phyloP scores from a whole-genome alignment of 768 basidiomycete genomes.

The Boletus reticulatus region DNA sequence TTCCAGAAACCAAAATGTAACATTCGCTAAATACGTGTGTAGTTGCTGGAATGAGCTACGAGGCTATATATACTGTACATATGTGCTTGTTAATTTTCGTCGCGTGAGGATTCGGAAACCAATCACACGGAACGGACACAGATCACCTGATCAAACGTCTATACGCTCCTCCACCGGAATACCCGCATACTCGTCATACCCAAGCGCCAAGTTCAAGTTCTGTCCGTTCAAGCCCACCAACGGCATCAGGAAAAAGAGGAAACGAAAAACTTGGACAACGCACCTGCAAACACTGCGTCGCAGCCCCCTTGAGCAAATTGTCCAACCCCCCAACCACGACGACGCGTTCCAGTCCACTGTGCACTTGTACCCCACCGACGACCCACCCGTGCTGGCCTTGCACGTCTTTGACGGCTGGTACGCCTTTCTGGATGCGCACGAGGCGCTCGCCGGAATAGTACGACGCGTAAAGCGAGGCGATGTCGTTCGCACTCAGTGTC shows the following conservation, averaged over 20 bases:
- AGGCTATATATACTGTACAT: not conserved
- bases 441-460: slow-evolving; percentile 77
- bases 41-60: not conserved
- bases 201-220: slow-evolving; percentile 90
- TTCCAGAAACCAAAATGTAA: no score
- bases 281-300: slow-evolving; percentile 97
- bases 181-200: slow-evolving; percentile 81
- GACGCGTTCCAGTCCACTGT: slow-evolving; percentile 82
- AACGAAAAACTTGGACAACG: slow-evolving; percentile 22
- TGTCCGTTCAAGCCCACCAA: slow-evolving; percentile 24
- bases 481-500: slow-evolving; percentile 66
- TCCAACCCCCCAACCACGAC: slow-evolving; percentile 97
- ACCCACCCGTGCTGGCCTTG: slow-evolving; percentile 85
- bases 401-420: slow-evolving; percentile 73
- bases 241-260: not conserved
- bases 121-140: not conserved
- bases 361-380: slow-evolving; percentile 93
- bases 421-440: slow-evolving; percentile 61
- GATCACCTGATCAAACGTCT: not conserved
- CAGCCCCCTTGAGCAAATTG: slow-evolving; percentile 96
- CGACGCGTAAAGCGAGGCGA: slow-evolving; percentile 70
- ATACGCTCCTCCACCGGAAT: slow-evolving; percentile 45
- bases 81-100: not conserved
- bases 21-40: not conserved
- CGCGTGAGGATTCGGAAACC: not conserved